Base-by-base conservation (phyloP, 208 protist genomes). In the Trypanosoma brucei region DNA sequence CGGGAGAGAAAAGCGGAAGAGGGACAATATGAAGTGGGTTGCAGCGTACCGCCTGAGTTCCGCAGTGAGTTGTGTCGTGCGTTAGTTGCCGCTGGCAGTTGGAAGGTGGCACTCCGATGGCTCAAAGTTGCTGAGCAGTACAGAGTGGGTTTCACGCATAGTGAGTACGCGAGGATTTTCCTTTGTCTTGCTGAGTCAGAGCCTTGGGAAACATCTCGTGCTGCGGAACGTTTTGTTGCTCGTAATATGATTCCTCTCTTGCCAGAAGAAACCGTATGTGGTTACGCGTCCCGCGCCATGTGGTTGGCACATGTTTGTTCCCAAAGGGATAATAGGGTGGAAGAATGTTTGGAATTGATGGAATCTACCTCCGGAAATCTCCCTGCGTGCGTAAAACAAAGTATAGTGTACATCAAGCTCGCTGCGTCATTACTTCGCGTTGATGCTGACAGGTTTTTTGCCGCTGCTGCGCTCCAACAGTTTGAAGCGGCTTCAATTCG, bases 291-390 rank as follows among this genome's bases (percentile, higher is more conserved):
- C 9, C 50, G 59, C 14, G 62, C 72, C 1, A 50, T 86, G 35
- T 93, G 82, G 77, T 55, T 83, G 0, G 61, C 64, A 5, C 75
- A 93, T 63, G 71, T 86, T 31, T 84, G 80, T 61, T 51, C 34
- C 3, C 56, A 89, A 3, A 87, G 84, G 45, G 65, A 68, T 34
- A 51, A 68, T 9, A 68, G 76, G 8, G 75, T 81, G 0, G 81
- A 83, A 22, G 68, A 76, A 22, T 93, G 81, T 59, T 49, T 85
- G 37, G 37, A 55, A 22, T 53, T 86, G 45, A 38, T 74, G n/a
- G 40, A 50, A 22, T 30, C 8, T 3, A 35, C 35, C 38, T 11
- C 70, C 14, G 51, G 3, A 11, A 63, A 59, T 40, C 68, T 76
- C 46, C 49, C 64, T 49, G 22, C 40, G 7, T 30, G 51, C 9